Percentiles rank a stretch among this genome's conserved stretches.
phyloP scores from a whole-genome alignment of 2,329 filamentous ascomycete species.

The Fusarium decemcellulare region DNA sequence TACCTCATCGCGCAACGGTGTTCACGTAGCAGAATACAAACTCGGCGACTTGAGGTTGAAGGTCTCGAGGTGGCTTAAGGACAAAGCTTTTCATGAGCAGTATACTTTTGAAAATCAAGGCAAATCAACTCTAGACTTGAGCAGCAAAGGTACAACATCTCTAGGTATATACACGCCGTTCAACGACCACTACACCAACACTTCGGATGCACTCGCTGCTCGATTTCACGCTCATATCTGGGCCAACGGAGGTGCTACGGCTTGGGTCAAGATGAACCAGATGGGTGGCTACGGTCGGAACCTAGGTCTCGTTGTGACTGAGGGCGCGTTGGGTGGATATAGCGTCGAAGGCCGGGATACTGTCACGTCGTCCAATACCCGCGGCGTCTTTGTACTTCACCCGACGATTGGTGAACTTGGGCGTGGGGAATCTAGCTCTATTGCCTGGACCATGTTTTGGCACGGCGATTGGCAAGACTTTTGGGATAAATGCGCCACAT shows the following conservation, averaged over 20 bases:
- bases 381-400: not conserved
- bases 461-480: not conserved
- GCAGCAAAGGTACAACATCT: not conserved
- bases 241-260: not conserved
- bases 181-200: not conserved
- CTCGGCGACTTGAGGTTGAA: too few species aligned
- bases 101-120: not conserved
- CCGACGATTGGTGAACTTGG: not conserved
- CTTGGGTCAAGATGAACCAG: not conserved
- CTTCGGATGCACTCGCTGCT: not conserved
- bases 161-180: not conserved
- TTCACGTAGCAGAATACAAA: too few species aligned
- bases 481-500: not conserved
- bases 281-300: not conserved
- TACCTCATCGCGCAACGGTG: too few species aligned
- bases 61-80: too few species aligned
- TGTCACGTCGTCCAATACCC: not conserved
- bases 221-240: not conserved
- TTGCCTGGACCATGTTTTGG: not conserved
- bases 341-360: not conserved
- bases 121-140: not conserved
- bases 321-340: not conserved
- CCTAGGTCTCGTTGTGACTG: not conserved
- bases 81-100: too few species aligned
- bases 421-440: not conserved